Base-by-base conservation (phyloP, 1,284 basidiomycete genomes). In the Fomes fomentarius region DNA sequence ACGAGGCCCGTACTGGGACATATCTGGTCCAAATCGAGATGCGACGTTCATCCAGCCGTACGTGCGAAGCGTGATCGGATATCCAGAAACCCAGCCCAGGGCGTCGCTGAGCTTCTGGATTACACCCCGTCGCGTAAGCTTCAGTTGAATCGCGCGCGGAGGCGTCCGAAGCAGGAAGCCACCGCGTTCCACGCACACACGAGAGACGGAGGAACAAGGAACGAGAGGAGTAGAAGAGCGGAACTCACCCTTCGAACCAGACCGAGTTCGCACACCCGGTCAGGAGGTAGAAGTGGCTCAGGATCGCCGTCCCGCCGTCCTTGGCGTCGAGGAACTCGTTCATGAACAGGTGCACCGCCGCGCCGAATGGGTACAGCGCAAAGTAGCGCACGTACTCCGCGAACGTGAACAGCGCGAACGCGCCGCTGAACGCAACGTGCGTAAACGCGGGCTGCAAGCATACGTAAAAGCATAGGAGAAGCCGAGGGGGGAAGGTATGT, bases 321-420 rank as follows among this genome's bases (percentile, higher is more conserved):
- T 96, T 95, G 64, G 90, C 80, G 71, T 99, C 97, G 67, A 98
- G 77, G 68, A 99, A 99, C 72, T 99, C 96, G 75, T 91, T 92
- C 82, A 99, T 88, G 74, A 99, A 99, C 57, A 98, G 76, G 74
- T 99, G 97, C 24, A 99, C 85, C 11, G 87, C 81, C 4, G 93
- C 96, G 8, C 96, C 95, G 64, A 98, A 91, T 3, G 97, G 97
- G 74, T 96, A 98, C 28, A 99, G 83, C 30, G 97, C 97, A 73
- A 98, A 99, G 74, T 98, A 99, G 46, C 97, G 91, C 60, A 96
- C 83, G 74, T 97, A 98, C 75, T 98, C 95, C 51, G 91, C 87
- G 69, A 98, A 97, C n/a, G 87, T 93, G 76, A 98, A 98, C 58
- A 93, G 72, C 5, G 95, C 88, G 70, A 98, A 98, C 4, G 94